Base-by-base conservation (phyloP, 768 basidiomycete genomes). In the Leccinellum rugosiceps region DNA sequence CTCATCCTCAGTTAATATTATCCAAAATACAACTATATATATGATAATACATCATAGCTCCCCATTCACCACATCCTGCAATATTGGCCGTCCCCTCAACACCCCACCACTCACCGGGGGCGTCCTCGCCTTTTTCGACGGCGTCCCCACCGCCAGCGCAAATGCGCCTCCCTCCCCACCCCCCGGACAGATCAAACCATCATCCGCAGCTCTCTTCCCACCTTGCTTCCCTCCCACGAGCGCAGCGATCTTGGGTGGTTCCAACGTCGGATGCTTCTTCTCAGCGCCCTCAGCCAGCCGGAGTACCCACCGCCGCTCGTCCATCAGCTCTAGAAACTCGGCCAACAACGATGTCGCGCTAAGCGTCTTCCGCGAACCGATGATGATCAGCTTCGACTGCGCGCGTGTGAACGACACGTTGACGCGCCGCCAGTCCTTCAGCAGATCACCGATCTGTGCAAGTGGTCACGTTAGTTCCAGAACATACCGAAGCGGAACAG, bases 351-450 rank as follows among this genome's bases (percentile, higher is more conserved):
- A 72, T 0, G 83, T 80, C 26, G 44, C n/a, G 43, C 82, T 70
- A 10, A 99, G 78, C 1, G 96, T 99, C 65, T 75, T 81, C 43
- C 87, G 80, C 0, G 93, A 95, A 4, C 97, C 96, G 64, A 99
- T 80, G 57, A 99, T 88, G 71, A 98, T 79, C 3, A 99, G 76
- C 75, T 99, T 99, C 32, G 84, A 83, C 54, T 88, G 85, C 0
- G 95, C 96, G 15, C 97, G 87, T 1, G 96, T 98, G 71, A 98
- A 93, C 7, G 94, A 90, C 17, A 99, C 97, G 67, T 99, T 99
- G 80, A 98, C 87, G 32, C 97, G 75, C 35, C 97, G 80, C 95
- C 96, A 98, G 69, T 99, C 97, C 64, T 90, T 92, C 25, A 98
- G 77, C 2, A 99, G 80, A 53, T 98, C 94, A 9, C 97, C 97